A percentile compares a stretch with the other conserved stretches of the same genome.
These are phyloP conservation scores for Eragrostis curvula DNA, from an alignment of 176 grass and related monocot species.

Conservation along the genomic window DNA sequence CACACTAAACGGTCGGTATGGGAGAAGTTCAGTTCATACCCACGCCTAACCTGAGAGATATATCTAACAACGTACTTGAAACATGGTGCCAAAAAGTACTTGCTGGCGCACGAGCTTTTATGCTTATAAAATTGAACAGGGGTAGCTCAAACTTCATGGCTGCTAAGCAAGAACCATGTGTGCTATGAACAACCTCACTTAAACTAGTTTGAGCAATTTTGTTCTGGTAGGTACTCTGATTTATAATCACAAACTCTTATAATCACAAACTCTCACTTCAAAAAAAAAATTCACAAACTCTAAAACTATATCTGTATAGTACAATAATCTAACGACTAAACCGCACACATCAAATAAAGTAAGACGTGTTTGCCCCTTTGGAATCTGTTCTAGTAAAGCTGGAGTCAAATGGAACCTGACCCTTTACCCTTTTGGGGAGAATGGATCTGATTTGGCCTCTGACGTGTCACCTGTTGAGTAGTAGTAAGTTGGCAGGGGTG, in stretches of 20 bases:
- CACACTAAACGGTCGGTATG: neutral
- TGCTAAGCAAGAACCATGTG: neutral
- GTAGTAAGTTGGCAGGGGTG: slow-evolving; percentile 11
- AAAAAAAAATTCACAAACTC: neutral
- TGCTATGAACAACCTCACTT: neutral
- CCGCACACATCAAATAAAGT: slow-evolving; percentile 25
- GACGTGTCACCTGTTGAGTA: slow-evolving; percentile 23
- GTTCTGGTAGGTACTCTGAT: neutral
- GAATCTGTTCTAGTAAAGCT: slow-evolving; percentile 46
- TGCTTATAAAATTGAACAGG: neutral
- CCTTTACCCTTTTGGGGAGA: slow-evolving; percentile 30
- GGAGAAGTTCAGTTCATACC: slow-evolving; percentile 11
- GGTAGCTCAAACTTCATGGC: neutral
- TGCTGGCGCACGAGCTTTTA: neutral
- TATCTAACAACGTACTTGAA: slow-evolving; percentile 23
- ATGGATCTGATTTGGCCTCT: slow-evolving; percentile 36
- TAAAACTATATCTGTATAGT: neutral
- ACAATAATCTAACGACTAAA: slow-evolving; percentile 6
- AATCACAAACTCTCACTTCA: too few species aligned
- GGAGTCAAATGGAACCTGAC: slow-evolving; percentile 9
- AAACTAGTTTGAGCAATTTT: neutral
- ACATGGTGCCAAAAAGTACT: slow-evolving; percentile 38
- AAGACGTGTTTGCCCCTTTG: slow-evolving; percentile 29
- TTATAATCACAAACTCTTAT: neutral
- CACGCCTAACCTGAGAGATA: slow-evolving; percentile 38